Evolutionary conservation across 768 basidiomycete species (phyloP).

Genomic region (Leccinum boreale): DNA sequence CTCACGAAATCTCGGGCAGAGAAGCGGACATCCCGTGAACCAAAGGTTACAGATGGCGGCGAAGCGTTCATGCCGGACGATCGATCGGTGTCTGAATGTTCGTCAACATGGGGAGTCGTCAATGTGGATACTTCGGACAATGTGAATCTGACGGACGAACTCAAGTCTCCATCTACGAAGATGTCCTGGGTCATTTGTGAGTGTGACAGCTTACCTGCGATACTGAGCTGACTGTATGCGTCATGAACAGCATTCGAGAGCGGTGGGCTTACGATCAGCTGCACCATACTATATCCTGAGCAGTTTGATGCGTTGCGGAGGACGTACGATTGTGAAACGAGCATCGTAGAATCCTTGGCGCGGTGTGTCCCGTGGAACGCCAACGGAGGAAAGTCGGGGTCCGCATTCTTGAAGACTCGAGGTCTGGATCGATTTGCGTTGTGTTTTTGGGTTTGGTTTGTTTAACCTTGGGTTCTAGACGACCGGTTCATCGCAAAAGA

Average conservation of each 20-base stretch:
- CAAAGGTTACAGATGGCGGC: slow-evolving; percentile 57
- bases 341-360: slow-evolving; percentile 90
- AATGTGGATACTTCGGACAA: slow-evolving; percentile 69
- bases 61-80: slow-evolving; percentile 96
- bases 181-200: slow-evolving; percentile 79
- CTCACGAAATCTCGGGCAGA: slow-evolving; percentile 73
- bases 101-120: slow-evolving; percentile 91
- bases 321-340: slow-evolving; percentile 91
- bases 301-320: slow-evolving; percentile 93
- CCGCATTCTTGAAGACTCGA: slow-evolving; percentile 92
- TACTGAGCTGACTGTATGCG: slow-evolving; percentile 5
- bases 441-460: not conserved
- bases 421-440: slow-evolving; percentile 44
- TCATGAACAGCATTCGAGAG: slow-evolving; percentile 74
- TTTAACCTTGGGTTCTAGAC: slow-evolving; percentile 45
- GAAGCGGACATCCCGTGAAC: slow-evolving; percentile 61
- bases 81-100: slow-evolving; percentile 72
- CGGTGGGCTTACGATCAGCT: slow-evolving; percentile 86
- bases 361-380: slow-evolving; percentile 96
- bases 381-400: slow-evolving; percentile 94
- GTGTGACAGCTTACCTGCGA: slow-evolving; percentile 23
- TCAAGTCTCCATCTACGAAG: slow-evolving; percentile 72
- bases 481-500: slow-evolving; percentile 99
- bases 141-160: slow-evolving; percentile 71
- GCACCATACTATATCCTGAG: slow-evolving; percentile 92